Evolutionary conservation across 768 basidiomycete species (phyloP), one percentile per base, ranked within the genome.

Genomic region (Roridomyces roridus): DNA sequence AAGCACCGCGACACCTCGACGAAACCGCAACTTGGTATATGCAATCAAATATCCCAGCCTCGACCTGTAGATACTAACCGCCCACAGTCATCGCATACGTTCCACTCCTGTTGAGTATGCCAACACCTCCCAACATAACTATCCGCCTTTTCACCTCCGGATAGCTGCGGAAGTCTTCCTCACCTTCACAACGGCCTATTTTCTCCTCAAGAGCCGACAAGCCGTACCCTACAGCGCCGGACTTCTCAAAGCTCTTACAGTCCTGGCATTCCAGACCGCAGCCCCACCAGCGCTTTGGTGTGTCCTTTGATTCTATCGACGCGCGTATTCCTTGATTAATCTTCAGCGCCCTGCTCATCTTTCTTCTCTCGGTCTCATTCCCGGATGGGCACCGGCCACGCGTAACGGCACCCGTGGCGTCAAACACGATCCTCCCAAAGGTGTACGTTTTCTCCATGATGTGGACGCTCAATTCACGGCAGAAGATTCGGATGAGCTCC

Each of bases 371-470:
- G 9, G 69, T 70, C 9, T 68, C 67, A 28, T 45, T 56, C 12
- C 48, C 48, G 26, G 5, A 40, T 6, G 25, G 24, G 5, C 41
- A n/a, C 12, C 39, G 25, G 18, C n/a, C 25, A 12, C 48, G 48
- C 62, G 68, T 8, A 46, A 58, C 11, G 41, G 63, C 24, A 0
- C 61, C 68, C 4, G 60, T 55, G 5, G 68, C 63, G 0, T 70
- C 69, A 24, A 70, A 71, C 42, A 54, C 59, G 36, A 53, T 60
- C 4, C 56, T 72, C 14, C 69, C 72, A 4, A 74, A 71, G 29
- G 49, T 74, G 17, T 72, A 72, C 42, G 72, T 68, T 3, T 64
- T 72, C 31, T 72, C 70, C 4, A 72, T 74, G 71, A 70, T 74
- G 71, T 72, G 71, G 71, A 70, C 70, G 0, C 51, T 74, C 41